Conservation (phyloP, 192 early-diverging fungal species). For the Globomyces pollinis-pini region DNA sequence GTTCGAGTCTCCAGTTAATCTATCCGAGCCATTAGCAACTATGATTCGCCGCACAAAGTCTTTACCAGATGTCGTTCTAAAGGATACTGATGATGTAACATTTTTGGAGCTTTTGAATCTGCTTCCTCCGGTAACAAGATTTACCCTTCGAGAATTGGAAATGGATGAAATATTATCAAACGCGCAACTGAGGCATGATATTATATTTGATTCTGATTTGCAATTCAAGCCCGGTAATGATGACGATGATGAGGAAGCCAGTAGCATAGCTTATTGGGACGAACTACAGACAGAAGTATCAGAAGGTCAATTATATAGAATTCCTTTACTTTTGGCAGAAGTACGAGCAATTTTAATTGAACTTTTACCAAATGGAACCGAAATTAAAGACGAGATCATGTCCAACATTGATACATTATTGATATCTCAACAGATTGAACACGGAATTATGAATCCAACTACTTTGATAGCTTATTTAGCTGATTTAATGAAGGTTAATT, state of each 20-base stretch:
- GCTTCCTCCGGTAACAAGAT: conserved; percentile 73
- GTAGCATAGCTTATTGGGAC: conserved; percentile 64
- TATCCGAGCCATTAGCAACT: conserved; percentile 16
- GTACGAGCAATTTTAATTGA: conserved; percentile 64
- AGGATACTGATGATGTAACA: conserved; percentile 28
- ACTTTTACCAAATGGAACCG: conserved; percentile 40
- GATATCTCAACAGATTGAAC: conserved; percentile 53
- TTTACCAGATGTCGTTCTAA: conserved; percentile 26
- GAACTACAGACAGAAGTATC: conserved; percentile 52
- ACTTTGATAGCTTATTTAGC: conserved; percentile 53
- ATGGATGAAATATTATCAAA: conserved; percentile 77
- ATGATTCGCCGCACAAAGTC: conserved; percentile 21
- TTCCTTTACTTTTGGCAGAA: conserved; percentile 68
- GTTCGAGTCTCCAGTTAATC: not conserved
- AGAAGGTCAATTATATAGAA: conserved; percentile 25
- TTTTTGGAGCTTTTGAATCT: conserved; percentile 31
- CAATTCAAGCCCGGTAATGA: conserved; percentile 82
- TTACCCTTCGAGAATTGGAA: conserved; percentile 77
- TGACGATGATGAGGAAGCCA: conserved; percentile 54
- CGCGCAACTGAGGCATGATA: conserved; percentile 79
- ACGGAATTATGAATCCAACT: conserved; percentile 56
- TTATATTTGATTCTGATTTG: conserved; percentile 81
- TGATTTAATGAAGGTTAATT: conserved; percentile 54
- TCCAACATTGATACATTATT: conserved; percentile 37
- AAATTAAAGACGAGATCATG: conserved; percentile 36